These are phyloP conservation scores for Sordaria brevicollis DNA, from an alignment of 495 filamentous ascomycete genomes.

Conservation along the genomic window DNA sequence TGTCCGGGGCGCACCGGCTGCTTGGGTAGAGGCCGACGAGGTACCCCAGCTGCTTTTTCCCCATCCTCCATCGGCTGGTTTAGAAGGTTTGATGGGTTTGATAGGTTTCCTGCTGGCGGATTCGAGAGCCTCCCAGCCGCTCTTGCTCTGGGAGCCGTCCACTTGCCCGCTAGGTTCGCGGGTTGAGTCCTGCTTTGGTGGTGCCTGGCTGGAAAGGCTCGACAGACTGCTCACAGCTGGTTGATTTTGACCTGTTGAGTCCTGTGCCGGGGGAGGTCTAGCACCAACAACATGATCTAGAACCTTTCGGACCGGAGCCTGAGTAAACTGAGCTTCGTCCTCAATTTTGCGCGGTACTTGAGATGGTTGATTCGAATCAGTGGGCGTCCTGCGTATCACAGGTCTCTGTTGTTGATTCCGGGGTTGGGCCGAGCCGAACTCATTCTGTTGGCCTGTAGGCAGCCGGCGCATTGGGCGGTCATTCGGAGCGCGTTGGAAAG, in stretches of 20 bases:
- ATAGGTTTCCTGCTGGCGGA: background rate
- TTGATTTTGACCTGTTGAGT: background rate
- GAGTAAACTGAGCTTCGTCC: background rate
- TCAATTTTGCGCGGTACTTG: background rate
- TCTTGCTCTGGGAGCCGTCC: background rate
- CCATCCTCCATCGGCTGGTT: background rate
- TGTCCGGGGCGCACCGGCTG: background rate
- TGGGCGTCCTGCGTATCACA: background rate
- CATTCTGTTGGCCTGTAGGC: background rate
- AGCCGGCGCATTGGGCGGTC: background rate
- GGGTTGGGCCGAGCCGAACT: background rate
- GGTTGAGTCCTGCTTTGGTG: background rate
- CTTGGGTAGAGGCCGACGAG: background rate
- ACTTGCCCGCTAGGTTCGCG: background rate
- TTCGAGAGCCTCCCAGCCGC: background rate
- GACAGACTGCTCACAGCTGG: background rate
- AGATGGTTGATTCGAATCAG: background rate
- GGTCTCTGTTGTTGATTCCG: background rate
- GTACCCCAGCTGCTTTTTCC: background rate
- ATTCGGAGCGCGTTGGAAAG: background rate
- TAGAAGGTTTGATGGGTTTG: background rate
- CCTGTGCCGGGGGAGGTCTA: background rate
- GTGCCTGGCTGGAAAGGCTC: background rate
- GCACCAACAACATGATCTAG: background rate
- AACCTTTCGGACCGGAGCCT: background rate